These are phyloP conservation scores for Raffaelea deltoideospora DNA, from an alignment of 2,329 filamentous ascomycete species.

Conservation along the genomic window DNA sequence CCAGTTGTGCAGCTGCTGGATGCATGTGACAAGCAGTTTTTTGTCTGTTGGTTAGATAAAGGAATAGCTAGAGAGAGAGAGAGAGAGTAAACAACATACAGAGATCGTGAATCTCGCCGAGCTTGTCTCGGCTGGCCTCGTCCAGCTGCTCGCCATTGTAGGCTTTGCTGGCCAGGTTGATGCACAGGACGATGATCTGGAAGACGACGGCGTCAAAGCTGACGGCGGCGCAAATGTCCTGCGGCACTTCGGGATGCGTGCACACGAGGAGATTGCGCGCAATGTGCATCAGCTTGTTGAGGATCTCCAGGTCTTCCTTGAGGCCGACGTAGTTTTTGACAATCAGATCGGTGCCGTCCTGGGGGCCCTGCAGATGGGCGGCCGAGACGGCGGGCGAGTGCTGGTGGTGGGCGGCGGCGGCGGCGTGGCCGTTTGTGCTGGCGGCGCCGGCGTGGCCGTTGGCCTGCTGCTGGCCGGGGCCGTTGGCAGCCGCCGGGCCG, in stretches of 20 bases:
- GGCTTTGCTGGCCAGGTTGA: slow-evolving; percentile 52
- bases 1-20: slow-evolving; percentile 56
- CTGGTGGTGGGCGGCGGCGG: not conserved
- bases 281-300: slow-evolving; percentile 55
- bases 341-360: slow-evolving; percentile 47
- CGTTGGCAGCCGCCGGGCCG: too few relatives aligned
- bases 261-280: slow-evolving; percentile 50
- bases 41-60: slow-evolving; percentile 31
- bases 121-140: slow-evolving; percentile 37
- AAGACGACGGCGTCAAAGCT: slow-evolving; percentile 52
- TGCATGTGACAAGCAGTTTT: slow-evolving; percentile 47
- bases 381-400: too few relatives aligned
- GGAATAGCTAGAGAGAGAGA: not conserved
- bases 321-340: slow-evolving; percentile 45
- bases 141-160: slow-evolving; percentile 50
- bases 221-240: slow-evolving; percentile 49
- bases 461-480: not conserved
- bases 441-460: slow-evolving; percentile 18
- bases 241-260: slow-evolving; percentile 47
- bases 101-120: slow-evolving; percentile 49
- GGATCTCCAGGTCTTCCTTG: slow-evolving; percentile 45
- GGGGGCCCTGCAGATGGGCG: slow-evolving; percentile 9
- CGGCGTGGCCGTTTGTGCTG: slow-evolving; percentile 8
- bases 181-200: slow-evolving; percentile 48
- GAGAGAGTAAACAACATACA: slow-evolving; percentile 26